A percentile compares a stretch with the other conserved stretches of the same genome.
phyloP scores from a whole-genome alignment of 495 filamentous ascomycete genomes.

The Penicillium antarcticum region DNA sequence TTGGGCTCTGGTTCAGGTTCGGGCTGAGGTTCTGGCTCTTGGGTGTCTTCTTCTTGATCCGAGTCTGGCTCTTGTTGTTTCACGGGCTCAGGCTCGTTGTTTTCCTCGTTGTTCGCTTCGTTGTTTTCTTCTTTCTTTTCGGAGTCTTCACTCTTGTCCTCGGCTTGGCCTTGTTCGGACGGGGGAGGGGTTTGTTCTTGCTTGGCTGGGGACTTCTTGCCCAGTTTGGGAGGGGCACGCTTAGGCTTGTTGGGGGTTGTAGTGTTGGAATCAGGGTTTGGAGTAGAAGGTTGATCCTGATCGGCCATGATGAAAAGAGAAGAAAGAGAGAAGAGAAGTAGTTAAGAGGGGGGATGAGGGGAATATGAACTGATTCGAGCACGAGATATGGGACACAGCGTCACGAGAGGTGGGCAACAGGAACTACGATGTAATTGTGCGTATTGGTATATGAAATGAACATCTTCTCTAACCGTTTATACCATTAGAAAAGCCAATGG shows the following conservation, averaged over 20 bases:
- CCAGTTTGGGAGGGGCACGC: conserved; percentile 31
- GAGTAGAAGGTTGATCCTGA: conserved; percentile 24
- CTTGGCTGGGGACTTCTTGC: conserved; percentile 32
- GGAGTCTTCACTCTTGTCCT: conserved; percentile 17
- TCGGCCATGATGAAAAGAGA: conserved; percentile 39
- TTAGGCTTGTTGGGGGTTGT: conserved; percentile 27
- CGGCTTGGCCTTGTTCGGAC: conserved; percentile 23
- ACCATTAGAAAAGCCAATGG: conserved; percentile 12
- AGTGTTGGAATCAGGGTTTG: conserved; percentile 19
- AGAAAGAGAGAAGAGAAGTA: conserved; percentile 9
- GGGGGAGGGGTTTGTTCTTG: conserved; percentile 32
- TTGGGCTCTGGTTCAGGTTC: conserved; percentile 27
- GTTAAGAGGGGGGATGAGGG: conserved; percentile 7
- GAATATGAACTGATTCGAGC: conserved; percentile 27
- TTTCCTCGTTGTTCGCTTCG: conserved; percentile 6
- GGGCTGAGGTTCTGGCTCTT: conserved; percentile 18
- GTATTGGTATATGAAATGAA: conserved; percentile 16
- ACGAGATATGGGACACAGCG: conserved; percentile 20
- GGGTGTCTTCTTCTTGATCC: conserved; percentile 10
- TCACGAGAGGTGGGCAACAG: conserved; percentile 7
- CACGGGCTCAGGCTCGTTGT: conserved; percentile 9
- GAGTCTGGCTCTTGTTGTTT: conserved; percentile 18
- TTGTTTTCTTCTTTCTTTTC: conserved; percentile 17
- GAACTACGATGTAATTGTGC: conserved; percentile 13
- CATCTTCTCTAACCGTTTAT: conserved; percentile 21